Evolutionary conservation across 2,329 filamentous ascomycete species (phyloP).

Genomic region (Malbranchea cinnamomea): DNA sequence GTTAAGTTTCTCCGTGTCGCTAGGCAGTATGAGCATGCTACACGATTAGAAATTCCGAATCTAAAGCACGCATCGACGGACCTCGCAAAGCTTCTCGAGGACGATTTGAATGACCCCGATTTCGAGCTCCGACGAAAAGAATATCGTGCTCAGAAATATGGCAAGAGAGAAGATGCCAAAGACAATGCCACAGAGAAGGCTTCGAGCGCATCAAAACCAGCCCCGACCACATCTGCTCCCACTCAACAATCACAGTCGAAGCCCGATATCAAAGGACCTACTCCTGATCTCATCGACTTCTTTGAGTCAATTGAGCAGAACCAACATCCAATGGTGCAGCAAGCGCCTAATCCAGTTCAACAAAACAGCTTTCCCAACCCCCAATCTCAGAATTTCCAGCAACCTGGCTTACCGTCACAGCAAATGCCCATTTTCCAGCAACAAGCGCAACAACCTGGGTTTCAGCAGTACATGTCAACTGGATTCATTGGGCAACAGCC

Average conservation of each 20-base stretch:
- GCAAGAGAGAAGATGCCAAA: conserved; percentile 41
- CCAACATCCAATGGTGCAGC: conserved; percentile 51
- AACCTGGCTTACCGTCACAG: conserved; percentile 22
- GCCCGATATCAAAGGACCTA: conserved; percentile 22
- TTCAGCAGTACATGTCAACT: conserved; percentile 15
- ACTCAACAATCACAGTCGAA: conserved; percentile 16
- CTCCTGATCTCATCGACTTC: conserved; percentile 76
- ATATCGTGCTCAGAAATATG: conserved; percentile 76
- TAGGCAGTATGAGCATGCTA: conserved; percentile 80
- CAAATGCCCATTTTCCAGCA: conserved; percentile 9
- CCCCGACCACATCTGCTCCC: conserved; percentile 13
- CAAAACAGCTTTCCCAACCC: conserved; percentile 14
- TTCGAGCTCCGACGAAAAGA: conserved; percentile 89
- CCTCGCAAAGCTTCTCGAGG: conserved; percentile 73
- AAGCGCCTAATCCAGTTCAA: conserved; percentile 24
- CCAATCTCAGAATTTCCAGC: conserved; percentile 17
- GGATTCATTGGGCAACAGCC: conserved; percentile 13
- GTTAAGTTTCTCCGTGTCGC: conserved; percentile 81
- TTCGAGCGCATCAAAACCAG: conserved; percentile 17
- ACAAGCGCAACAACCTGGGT: conserved; percentile 7
- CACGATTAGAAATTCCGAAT: conserved; percentile 83
- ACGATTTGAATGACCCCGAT: conserved; percentile 86
- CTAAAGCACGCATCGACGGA: conserved; percentile 94
- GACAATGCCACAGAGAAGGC: conserved; percentile 19
- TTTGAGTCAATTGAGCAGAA: conserved; percentile 88